Conservation (phyloP, 768 basidiomycete genomes). For the Macrolepiota albuminosa region DNA sequence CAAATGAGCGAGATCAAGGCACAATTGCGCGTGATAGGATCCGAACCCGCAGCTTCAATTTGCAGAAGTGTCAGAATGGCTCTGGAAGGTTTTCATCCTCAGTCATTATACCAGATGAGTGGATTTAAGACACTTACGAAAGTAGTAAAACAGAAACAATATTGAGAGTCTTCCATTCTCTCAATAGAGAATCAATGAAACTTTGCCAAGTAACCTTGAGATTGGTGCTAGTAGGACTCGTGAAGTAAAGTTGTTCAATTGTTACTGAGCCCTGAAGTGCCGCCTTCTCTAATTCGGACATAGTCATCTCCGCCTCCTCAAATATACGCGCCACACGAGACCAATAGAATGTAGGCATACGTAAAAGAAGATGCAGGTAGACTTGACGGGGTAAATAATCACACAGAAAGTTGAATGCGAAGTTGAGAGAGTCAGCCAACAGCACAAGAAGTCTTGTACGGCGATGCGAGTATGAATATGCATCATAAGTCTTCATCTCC, state of each 20-base stretch:
- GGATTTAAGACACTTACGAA: conserved; percentile 18
- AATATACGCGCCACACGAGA: conserved; percentile 74
- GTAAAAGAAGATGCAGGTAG: conserved; percentile 36
- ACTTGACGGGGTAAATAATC: not conserved
- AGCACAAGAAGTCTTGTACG: conserved; percentile 30
- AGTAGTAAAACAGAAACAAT: conserved; percentile 20
- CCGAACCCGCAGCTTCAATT: conserved; percentile 32
- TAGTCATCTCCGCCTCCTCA: conserved; percentile 71
- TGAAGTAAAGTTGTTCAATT: conserved; percentile 21
- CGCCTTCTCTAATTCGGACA: conserved; percentile 61
- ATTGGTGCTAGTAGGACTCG: conserved; percentile 35
- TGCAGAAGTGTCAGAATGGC: conserved; percentile 20
- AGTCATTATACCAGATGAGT: conserved; percentile 4
- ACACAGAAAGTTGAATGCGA: not conserved
- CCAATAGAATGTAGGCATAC: conserved; percentile 44
- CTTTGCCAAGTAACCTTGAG: conserved; percentile 32
- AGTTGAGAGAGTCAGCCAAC: conserved; percentile 39
- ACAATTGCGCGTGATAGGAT: conserved; percentile 53
- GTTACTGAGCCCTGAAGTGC: conserved; percentile 33
- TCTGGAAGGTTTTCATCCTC: not conserved
- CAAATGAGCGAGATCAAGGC: conserved; percentile 47
- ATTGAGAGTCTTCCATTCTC: conserved; percentile 22
- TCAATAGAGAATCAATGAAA: conserved; percentile 22
- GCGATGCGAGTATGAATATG: not conserved
- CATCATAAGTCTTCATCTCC: not conserved